Base-by-base conservation (phyloP, 495 filamentous ascomycete species). In the Penicillium egyptiacum region DNA sequence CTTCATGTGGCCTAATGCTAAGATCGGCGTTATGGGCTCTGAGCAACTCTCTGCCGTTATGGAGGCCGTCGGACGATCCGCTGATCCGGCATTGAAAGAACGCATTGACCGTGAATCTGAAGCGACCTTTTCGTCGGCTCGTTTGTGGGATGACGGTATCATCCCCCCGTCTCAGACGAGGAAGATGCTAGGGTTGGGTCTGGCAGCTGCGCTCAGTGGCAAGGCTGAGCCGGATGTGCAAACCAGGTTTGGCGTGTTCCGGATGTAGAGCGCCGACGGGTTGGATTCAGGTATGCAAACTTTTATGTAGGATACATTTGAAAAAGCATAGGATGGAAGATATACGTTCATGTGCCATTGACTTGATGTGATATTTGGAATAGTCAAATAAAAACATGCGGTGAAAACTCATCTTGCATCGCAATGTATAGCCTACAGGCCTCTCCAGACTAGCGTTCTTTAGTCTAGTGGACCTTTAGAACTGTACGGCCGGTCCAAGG, bases 1-100 rank as follows among this genome's bases (percentile, higher is more conserved):
- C 54, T 98, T 90, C 86, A 96, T 94, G 85, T 98, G 94, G 94
- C 95, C 94, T 14, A 96, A 95, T 64, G 91, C 94, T 19, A 87
- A 88, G 63, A 93, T 96, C 58, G 90, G 88, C 8, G 94, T 98
- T 55, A 98, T 98, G 94, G 94, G 94, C 37, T 83, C 87, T 19
- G 92, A 97, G 77, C 94, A 98, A 75, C 79, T 98, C 16, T 88
- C 86, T 2, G 81, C 87, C 4, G 94, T 98, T 35, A 98, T 98
- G 94, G 87, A 91, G 74, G 87, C 92, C 3, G 95, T 98, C 0
- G 92, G 94, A 8, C 88, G 89, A 70, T 81, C 80, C 16, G 88
- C 84, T 1, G 93, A 98, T 70, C 87, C 89, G 1, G 86, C 86
- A 53, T 75, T 98, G 49, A 90, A 88, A 71, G 83, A 81, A 12